These are phyloP conservation scores for Physaria fendleri DNA, from an alignment of 345 rosid species.

Conservation along the genomic window DNA sequence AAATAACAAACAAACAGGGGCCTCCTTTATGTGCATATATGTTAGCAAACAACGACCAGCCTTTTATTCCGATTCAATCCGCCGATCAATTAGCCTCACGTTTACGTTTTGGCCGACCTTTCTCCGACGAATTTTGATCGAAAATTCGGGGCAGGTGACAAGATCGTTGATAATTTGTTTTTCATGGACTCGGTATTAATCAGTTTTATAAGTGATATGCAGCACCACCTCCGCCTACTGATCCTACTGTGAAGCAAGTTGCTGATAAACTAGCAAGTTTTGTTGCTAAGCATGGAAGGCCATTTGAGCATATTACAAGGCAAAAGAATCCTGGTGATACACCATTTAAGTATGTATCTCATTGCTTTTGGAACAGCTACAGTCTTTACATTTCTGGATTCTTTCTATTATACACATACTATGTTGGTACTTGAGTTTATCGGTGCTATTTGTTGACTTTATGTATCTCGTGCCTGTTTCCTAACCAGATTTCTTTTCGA, in stretches of 20 bases:
- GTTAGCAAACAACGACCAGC: no score
- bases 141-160: slow-evolving; percentile 3
- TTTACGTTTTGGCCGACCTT: background rate
- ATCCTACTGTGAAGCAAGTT: slow-evolving; percentile 92
- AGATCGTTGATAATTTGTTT: background rate
- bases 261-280: slow-evolving; percentile 96
- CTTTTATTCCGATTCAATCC: no score
- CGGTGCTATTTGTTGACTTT: background rate
- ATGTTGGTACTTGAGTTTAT: background rate
- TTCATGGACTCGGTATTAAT: slow-evolving; percentile 98
- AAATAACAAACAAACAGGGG: background rate
- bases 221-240: slow-evolving; percentile 85
- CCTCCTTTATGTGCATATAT: no score
- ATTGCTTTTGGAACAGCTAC: background rate
- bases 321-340: slow-evolving; percentile 97
- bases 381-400: slow-evolving; percentile 1
- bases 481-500: slow-evolving; percentile 77
- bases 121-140: slow-evolving; percentile 5
- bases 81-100: no score
- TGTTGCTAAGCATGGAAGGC: slow-evolving; percentile 97
- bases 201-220: slow-evolving; percentile 99
- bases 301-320: slow-evolving; percentile 81
- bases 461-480: slow-evolving; percentile 1
- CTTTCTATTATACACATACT: background rate
- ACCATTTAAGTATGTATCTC: slow-evolving; percentile 67